Percentiles rank a stretch among this genome's conserved stretches.
Evolutionary conservation across 768 basidiomycete genomes (phyloP).

Genomic region (Lactifluus echinatus): DNA sequence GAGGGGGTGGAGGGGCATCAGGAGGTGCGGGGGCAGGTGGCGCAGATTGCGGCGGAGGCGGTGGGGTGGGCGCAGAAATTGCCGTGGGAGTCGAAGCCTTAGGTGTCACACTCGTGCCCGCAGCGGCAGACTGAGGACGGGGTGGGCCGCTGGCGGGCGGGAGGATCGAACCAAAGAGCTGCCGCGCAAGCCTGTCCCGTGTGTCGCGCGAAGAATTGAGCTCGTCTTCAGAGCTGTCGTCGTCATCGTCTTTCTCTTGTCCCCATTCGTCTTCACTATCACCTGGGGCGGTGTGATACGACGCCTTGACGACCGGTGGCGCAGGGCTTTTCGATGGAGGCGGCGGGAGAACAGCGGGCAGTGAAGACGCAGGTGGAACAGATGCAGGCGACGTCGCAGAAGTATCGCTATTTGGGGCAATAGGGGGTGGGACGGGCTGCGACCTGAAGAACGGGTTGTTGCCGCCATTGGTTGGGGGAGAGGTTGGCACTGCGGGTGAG

Average conservation of each 20-base stretch:
- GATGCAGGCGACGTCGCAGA: not conserved
- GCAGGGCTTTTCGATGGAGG: slow-evolving; percentile 39
- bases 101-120: slow-evolving; percentile 14
- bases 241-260: slow-evolving; percentile 60
- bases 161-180: slow-evolving; percentile 67
- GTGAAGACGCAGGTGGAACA: not conserved
- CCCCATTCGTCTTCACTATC: slow-evolving; percentile 78
- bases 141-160: slow-evolving; percentile 31
- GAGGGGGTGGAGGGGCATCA: slow-evolving; percentile 28
- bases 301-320: slow-evolving; percentile 43
- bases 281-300: slow-evolving; percentile 55
- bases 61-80: slow-evolving; percentile 30
- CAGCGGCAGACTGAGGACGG: slow-evolving; percentile 48
- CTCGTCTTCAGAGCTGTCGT: slow-evolving; percentile 76
- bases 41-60: slow-evolving; percentile 34
- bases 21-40: slow-evolving; percentile 29
- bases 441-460: slow-evolving; percentile 72
- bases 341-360: slow-evolving; percentile 30
- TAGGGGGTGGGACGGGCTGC: slow-evolving; percentile 31
- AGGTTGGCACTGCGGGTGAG: slow-evolving; percentile 27
- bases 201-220: slow-evolving; percentile 52
- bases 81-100: slow-evolving; percentile 25
- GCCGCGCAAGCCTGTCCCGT: slow-evolving; percentile 64
- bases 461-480: slow-evolving; percentile 34
- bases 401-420: slow-evolving; percentile 25